These are phyloP conservation scores for Fragilaria crotonensis DNA, from an alignment of 108 stramenopile genomes.

Conservation along the genomic window DNA sequence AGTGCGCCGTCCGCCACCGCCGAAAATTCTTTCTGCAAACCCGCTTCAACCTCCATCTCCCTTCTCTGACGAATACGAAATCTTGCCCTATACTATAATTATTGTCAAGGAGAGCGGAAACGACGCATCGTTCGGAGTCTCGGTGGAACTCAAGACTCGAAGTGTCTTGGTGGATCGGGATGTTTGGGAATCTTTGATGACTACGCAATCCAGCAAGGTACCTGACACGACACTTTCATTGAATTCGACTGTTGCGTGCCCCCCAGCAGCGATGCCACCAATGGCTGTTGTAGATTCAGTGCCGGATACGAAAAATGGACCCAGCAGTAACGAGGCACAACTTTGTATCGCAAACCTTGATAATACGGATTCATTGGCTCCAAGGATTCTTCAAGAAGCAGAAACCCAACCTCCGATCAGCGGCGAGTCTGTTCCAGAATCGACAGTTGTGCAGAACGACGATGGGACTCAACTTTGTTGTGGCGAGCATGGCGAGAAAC, in stretches of 20 bases:
- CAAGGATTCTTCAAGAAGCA: background rate
- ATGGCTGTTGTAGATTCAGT: background rate
- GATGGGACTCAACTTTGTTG: no score
- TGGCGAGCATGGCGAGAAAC: no score
- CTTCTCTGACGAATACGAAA: slow-evolving; percentile 13
- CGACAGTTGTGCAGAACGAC: no score
- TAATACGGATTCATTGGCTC: no score
- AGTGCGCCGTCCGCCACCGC: background rate
- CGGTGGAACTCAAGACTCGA: slow-evolving; percentile 24
- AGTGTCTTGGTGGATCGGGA: slow-evolving; percentile 42
- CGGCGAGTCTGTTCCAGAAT: no score
- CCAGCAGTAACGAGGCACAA: background rate
- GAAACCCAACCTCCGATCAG: background rate
- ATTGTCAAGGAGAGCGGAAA: slow-evolving; percentile 21
- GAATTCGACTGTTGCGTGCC: background rate
- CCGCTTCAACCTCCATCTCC: slow-evolving; percentile 30
- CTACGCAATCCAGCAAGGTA: background rate
- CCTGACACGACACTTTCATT: background rate
- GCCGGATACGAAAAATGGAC: background rate
- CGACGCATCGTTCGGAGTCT: slow-evolving; percentile 48
- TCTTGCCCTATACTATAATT: slow-evolving; percentile 14
- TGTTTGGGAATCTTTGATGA: background rate
- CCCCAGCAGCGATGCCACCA: background rate
- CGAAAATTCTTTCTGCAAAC: background rate
- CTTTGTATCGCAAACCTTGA: no score